phyloP scores from a whole-genome alignment of 305 asterid genomes.

The Salvia sclarea region DNA sequence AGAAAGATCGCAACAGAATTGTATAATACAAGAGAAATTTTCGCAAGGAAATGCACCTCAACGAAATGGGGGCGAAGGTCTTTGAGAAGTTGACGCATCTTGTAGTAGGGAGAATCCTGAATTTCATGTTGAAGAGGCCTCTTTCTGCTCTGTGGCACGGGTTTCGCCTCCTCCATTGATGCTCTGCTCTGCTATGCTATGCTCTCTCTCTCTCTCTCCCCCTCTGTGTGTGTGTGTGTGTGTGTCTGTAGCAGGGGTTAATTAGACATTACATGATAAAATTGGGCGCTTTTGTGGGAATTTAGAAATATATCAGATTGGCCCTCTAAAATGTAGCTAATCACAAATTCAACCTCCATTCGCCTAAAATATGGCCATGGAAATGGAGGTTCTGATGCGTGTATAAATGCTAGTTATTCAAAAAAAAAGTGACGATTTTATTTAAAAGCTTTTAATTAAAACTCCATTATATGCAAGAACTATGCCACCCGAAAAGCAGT shows the following conservation, averaged over 20 bases:
- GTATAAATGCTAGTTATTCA: no score
- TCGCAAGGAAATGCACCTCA: slow-evolving; percentile 43
- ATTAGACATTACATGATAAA: slow-evolving; percentile 2
- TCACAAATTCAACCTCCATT: neutral
- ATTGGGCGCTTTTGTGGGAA: neutral
- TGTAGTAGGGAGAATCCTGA: slow-evolving; percentile 60
- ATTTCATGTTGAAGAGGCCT: slow-evolving; percentile 53
- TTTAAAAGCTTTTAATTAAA: no score
- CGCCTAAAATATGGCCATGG: no score
- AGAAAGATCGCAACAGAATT: neutral
- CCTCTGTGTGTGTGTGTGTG: neutral
- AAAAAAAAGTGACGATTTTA: no score
- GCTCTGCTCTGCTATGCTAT: no score
- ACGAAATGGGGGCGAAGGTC: slow-evolving; percentile 82
- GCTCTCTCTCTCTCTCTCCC: slow-evolving; percentile 10
- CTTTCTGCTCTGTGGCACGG: slow-evolving; percentile 43
- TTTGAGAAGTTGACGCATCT: slow-evolving; percentile 61
- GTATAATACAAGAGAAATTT: neutral
- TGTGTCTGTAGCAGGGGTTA: no score
- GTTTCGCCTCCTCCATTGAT: slow-evolving; percentile 47
- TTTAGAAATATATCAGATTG: neutral
- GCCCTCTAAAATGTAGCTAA: neutral
- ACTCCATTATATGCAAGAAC: no score
- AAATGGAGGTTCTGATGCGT: no score
- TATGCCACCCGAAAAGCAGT: no score